Percentiles rank a stretch among this genome's conserved stretches.
Conservation (phyloP, 768 basidiomycete genomes). For the Trametes gibbosa region DNA sequence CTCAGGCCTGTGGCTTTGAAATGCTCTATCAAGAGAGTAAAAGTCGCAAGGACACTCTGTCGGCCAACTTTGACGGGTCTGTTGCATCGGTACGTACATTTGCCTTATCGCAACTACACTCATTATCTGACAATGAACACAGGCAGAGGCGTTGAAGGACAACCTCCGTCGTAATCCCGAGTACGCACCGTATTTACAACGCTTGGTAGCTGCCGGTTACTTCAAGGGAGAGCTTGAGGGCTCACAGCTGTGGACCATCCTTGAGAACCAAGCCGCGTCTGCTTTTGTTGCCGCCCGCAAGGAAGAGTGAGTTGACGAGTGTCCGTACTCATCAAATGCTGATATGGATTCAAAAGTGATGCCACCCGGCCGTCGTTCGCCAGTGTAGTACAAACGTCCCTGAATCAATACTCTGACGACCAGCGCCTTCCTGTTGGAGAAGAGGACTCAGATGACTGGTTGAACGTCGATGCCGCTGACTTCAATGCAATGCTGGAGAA, state of each 20-base stretch:
- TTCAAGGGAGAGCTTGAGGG: conserved; percentile 79
- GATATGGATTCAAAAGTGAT: conserved; percentile 37
- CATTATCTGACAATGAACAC: not conserved
- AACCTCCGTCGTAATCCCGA: conserved; percentile 63
- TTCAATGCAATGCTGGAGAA: conserved; percentile 72
- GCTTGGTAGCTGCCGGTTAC: conserved; percentile 63
- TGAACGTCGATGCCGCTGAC: conserved; percentile 72
- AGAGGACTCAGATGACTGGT: conserved; percentile 85
- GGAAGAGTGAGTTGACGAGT: conserved; percentile 57
- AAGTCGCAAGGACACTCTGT: conserved; percentile 44
- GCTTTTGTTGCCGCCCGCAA: conserved; percentile 62
- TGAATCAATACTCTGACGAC: conserved; percentile 41
- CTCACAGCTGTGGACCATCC: conserved; percentile 68
- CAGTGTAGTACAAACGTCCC: conserved; percentile 60
- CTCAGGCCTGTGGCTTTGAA: conserved; percentile 90
- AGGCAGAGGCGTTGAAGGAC: conserved; percentile 69
- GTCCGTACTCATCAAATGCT: not conserved
- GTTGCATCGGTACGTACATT: conserved; percentile 43
- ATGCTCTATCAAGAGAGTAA: conserved; percentile 91
- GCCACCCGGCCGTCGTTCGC: conserved; percentile 75
- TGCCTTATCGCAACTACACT: conserved; percentile 24
- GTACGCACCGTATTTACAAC: conserved; percentile 69
- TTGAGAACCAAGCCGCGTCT: conserved; percentile 68
- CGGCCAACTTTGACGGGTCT: conserved; percentile 31
- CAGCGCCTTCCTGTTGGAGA: conserved; percentile 28